These are phyloP conservation scores for Didymella segeticola DNA, from an alignment of 2,329 filamentous ascomycete genomes.

Conservation along the genomic window DNA sequence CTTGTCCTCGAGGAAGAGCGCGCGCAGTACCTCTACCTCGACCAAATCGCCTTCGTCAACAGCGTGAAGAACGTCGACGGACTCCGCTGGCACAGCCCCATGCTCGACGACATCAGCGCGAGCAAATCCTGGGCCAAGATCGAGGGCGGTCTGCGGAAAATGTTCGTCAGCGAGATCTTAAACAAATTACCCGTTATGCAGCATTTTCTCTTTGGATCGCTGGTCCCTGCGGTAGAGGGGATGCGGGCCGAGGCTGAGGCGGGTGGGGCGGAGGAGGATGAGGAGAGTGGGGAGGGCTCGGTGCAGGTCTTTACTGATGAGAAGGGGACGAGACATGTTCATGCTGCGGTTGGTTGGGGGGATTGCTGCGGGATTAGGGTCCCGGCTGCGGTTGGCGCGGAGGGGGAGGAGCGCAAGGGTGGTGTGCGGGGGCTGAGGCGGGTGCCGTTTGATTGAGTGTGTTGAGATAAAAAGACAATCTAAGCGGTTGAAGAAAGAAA, in stretches of 20 bases:
- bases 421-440: constrained; percentile 68
- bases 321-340: constrained; percentile 72
- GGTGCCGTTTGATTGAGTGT: constrained; percentile 76
- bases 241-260: constrained; percentile 73
- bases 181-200: constrained; percentile 97
- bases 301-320: constrained; percentile 67
- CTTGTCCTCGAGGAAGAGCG: constrained; percentile 86
- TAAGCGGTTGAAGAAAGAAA: too few relatives aligned
- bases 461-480: not conserved
- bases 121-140: constrained; percentile 92
- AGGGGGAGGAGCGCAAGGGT: constrained; percentile 83
- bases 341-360: constrained; percentile 76
- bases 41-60: constrained; percentile 93
- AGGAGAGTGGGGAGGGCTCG: constrained; percentile 54
- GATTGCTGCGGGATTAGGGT: constrained; percentile 99
- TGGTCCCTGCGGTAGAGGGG: constrained; percentile 79
- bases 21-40: constrained; percentile 85
- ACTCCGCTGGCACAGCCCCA: constrained; percentile 93
- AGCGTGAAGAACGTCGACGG: constrained; percentile 95
- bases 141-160: constrained; percentile 91
- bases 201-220: constrained; percentile 90
- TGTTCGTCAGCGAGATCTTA: constrained; percentile 94
- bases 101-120: constrained; percentile 96
- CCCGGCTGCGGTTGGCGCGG: constrained; percentile 89
- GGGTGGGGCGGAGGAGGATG: constrained; percentile 56